Evolutionary conservation across 1,284 basidiomycete species (phyloP), one percentile per base, ranked within the genome.

Genomic region (Ustilago vetiveriae): DNA sequence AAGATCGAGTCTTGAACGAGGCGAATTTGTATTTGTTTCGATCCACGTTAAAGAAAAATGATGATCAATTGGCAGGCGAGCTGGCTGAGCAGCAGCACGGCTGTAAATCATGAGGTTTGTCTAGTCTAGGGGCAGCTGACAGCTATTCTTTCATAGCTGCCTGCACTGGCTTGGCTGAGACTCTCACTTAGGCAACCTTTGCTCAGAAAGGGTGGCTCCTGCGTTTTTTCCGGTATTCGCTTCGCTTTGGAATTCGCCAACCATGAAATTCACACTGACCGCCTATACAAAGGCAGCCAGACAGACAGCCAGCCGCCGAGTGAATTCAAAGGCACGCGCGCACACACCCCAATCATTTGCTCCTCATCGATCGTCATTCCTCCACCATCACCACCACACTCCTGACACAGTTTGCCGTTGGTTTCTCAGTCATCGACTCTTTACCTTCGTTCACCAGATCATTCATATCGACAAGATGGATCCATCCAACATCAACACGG

Each of bases 401-500:
- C 3, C 27, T 22, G 24, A 30, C 35, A 37, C 45, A 37, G 16
- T 19, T 19, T n/a, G 23, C n/a, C 33, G 45, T 39, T 53, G 35
- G 43, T 48, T 44, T n/a, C 45, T 22, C 29, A n/a, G n/a, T 16
- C 40, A 36, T 53, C 49, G n/a, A 27, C 45, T 26, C 46, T n/a
- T 35, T 14, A 6, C 26, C 21, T 17, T 30, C 6, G 27, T 14
- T 16, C 21, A 16, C 6, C 43, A 9, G 21, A 30, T 35, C n/a
- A 26, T 23, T 16, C 33, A 26, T 38, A 50, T n/a, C 33, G 47
- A 40, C 58, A 68, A 62, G 46, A 75, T 77, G 73, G 65, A 69
- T 47, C 57, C 72, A 37, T 56, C 64, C 45, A 63, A 72, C 21
- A 75, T 78, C 64, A 79, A 79, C 74, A 67, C 69, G 32, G 78